Evolutionary conservation across 441 rosid species (phyloP).

Genomic region (Erodium texanum): DNA sequence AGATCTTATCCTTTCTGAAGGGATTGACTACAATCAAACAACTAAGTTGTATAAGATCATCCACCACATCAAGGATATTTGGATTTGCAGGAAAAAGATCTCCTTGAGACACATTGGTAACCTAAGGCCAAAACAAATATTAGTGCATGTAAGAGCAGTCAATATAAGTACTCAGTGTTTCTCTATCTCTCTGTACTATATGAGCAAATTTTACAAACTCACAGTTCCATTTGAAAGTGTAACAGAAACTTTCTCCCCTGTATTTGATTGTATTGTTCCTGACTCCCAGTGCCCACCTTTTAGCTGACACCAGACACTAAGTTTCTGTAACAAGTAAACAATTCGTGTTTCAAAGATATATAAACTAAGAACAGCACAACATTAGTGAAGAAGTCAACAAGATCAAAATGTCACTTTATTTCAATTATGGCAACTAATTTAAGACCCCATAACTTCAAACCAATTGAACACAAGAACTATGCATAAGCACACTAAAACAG

Average conservation of each 20-base stretch:
- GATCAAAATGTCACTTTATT: no score
- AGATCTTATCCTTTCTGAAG: slow-evolving; percentile 51
- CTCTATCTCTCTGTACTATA: slow-evolving; percentile 10
- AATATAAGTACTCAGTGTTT: slow-evolving; percentile 11
- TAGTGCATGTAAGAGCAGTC: slow-evolving; percentile 21
- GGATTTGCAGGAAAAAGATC: slow-evolving; percentile 94
- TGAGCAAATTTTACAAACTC: slow-evolving; percentile 24
- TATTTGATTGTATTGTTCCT: slow-evolving; percentile 71
- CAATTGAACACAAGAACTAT: no score
- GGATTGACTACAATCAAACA: slow-evolving; percentile 91
- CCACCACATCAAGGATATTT: slow-evolving; percentile 74
- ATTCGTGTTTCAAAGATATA: slow-evolving; percentile 1
- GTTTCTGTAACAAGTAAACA: slow-evolving; percentile 46
- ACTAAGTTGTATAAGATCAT: slow-evolving; percentile 89
- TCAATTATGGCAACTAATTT: no score
- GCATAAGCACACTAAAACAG: no score
- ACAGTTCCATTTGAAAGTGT: slow-evolving; percentile 60
- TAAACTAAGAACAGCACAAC: not conserved
- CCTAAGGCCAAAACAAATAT: slow-evolving; percentile 36
- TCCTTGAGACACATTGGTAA: slow-evolving; percentile 56
- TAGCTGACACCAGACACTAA: slow-evolving; percentile 72
- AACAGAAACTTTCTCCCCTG: slow-evolving; percentile 59
- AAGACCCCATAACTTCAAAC: no score
- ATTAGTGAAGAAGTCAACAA: not conserved
- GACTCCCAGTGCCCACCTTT: slow-evolving; percentile 58